phyloP scores from a whole-genome alignment of 495 filamentous ascomycete genomes.

The Mytilinidion resinicola region DNA sequence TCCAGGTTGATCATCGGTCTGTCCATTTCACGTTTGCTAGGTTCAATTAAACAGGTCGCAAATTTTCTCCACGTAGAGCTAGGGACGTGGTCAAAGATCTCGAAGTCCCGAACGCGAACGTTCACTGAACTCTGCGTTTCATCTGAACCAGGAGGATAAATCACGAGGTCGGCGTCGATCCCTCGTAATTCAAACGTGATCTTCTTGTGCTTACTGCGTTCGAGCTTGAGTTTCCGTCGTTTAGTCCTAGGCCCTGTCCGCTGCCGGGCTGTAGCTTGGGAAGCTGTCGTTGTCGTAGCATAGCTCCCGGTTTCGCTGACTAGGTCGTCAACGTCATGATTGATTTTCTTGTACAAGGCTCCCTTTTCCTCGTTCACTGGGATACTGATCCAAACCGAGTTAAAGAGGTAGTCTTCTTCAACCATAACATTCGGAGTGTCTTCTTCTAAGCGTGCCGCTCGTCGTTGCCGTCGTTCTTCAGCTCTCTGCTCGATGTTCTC shows the following conservation, averaged over 20 bases:
- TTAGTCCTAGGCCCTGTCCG: slow-evolving; percentile 43
- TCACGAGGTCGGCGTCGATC: slow-evolving; percentile 73
- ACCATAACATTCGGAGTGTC: slow-evolving; percentile 74
- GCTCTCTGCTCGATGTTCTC: slow-evolving; percentile 77
- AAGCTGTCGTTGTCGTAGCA: slow-evolving; percentile 51
- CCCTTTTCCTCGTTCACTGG: slow-evolving; percentile 76
- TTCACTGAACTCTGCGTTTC: slow-evolving; percentile 86
- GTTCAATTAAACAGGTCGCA: slow-evolving; percentile 84
- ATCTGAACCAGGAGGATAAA: slow-evolving; percentile 68
- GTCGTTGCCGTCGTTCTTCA: slow-evolving; percentile 57
- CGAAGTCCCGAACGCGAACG: slow-evolving; percentile 71
- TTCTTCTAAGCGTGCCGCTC: slow-evolving; percentile 47
- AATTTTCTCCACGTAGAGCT: slow-evolving; percentile 99
- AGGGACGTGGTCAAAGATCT: slow-evolving; percentile 89
- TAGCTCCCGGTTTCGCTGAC: slow-evolving; percentile 84
- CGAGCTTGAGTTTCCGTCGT: slow-evolving; percentile 56
- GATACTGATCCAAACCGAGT: slow-evolving; percentile 96
- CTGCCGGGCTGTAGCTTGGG: slow-evolving; percentile 28
- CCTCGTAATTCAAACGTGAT: slow-evolving; percentile 91
- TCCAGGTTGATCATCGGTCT: slow-evolving; percentile 87
- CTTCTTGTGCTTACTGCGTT: slow-evolving; percentile 85
- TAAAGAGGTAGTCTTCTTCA: slow-evolving; percentile 94
- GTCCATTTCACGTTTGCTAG: slow-evolving; percentile 73
- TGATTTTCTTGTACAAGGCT: slow-evolving; percentile 76
- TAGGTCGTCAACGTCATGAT: slow-evolving; percentile 77